Conservation (phyloP, 208 protist genomes). For the Phytomonas sp. region DNA sequence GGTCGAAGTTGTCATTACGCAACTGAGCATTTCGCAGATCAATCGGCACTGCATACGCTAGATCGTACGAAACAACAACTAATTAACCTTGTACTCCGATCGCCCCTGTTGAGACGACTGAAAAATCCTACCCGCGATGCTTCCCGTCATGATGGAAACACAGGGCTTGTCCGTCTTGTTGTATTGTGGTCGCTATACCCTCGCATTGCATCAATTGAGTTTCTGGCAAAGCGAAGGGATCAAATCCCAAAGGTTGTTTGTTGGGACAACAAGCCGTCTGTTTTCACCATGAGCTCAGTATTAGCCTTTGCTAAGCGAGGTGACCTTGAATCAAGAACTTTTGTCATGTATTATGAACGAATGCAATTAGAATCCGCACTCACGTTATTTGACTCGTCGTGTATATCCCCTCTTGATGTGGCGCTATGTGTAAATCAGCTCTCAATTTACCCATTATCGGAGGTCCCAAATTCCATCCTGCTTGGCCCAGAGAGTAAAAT, state of each 20-base stretch:
- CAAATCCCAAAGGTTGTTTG: conserved; percentile 54
- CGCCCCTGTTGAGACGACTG: conserved; percentile 43
- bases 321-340: conserved; percentile 36
- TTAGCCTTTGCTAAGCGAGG: conserved; percentile 32
- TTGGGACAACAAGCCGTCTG: conserved; percentile 73
- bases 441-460: conserved; percentile 37
- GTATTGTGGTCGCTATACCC: conserved; percentile 79
- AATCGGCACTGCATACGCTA: conserved; percentile 59
- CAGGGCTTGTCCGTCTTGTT: conserved; percentile 58
- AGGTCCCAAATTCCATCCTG: conserved; percentile 45
- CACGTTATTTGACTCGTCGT: conserved; percentile 66
- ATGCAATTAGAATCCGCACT: conserved; percentile 74
- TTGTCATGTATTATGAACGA: conserved; percentile 73
- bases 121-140: conserved; percentile 28
- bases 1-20: conserved; percentile 55
- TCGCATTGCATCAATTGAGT: conserved; percentile 66
- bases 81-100: conserved; percentile 53
- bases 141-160: conserved; percentile 64
- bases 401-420: conserved; percentile 58
- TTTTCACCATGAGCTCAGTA: conserved; percentile 40
- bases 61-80: conserved; percentile 79
- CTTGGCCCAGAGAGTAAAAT: conserved; percentile 51
- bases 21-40: conserved; percentile 59
- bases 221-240: conserved; percentile 35
- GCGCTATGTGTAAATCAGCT: conserved; percentile 70